phyloP scores from a whole-genome alignment of 2,329 filamentous ascomycete species.

The Albifimbria verrucaria region DNA sequence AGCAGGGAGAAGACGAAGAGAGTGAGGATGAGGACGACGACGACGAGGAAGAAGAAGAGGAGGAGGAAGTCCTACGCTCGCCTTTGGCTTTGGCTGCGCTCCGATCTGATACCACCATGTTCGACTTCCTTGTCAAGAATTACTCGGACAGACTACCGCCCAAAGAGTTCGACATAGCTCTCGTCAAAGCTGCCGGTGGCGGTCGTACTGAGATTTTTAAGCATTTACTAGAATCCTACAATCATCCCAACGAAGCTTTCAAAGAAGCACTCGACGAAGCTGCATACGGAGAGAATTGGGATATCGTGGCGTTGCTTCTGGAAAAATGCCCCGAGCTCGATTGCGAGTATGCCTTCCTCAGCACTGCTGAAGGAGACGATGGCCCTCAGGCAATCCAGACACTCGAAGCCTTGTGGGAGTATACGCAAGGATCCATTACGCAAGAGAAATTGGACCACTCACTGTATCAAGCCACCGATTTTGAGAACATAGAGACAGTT shows the following conservation, averaged over 20 bases:
- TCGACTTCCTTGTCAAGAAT: slow-evolving; percentile 36
- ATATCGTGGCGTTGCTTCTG: slow-evolving; percentile 31
- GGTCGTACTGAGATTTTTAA: slow-evolving; percentile 38
- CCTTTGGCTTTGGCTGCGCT: slow-evolving; percentile 35
- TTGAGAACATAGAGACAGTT: slow-evolving; percentile 33
- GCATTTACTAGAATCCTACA: slow-evolving; percentile 29
- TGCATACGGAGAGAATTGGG: slow-evolving; percentile 31
- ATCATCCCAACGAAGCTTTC: slow-evolving; percentile 26
- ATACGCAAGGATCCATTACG: slow-evolving; percentile 29
- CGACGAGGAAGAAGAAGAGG: neutral
- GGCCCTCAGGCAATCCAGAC: slow-evolving; percentile 31
- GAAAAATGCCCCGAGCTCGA: slow-evolving; percentile 27
- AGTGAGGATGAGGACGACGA: neutral
- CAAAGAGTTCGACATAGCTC: slow-evolving; percentile 35
- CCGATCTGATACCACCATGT: slow-evolving; percentile 35
- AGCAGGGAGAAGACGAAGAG: neutral
- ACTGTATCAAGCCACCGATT: slow-evolving; percentile 36
- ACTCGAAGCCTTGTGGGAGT: slow-evolving; percentile 33
- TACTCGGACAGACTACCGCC: slow-evolving; percentile 34
- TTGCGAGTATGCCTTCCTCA: slow-evolving; percentile 31
- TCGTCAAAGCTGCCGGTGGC: slow-evolving; percentile 33
- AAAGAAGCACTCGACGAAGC: slow-evolving; percentile 31
- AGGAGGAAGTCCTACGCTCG: slow-evolving; percentile 14
- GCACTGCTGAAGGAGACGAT: slow-evolving; percentile 24
- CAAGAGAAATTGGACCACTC: slow-evolving; percentile 26